Evolutionary conservation across 2,329 filamentous ascomycete species (phyloP).

Genomic region (Nigrospora oryzae): DNA sequence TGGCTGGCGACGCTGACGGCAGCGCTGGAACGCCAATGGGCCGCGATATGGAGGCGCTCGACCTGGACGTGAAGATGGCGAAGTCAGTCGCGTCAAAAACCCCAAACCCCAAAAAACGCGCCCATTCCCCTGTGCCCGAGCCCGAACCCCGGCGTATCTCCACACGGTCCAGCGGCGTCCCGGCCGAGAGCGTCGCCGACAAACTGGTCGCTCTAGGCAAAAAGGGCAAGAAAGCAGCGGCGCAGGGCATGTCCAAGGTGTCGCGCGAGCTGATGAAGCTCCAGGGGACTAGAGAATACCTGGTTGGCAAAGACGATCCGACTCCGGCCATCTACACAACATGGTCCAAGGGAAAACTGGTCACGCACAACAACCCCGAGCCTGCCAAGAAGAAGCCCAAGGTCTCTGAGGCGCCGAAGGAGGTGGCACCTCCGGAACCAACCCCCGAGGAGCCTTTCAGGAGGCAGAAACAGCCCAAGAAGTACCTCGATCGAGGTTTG

Average conservation of each 20-base stretch:
- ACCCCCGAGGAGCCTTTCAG: slow-evolving; percentile 25
- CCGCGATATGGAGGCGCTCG: slow-evolving; percentile 37
- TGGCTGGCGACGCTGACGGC: slow-evolving; percentile 11
- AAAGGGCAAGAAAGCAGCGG: slow-evolving; percentile 45
- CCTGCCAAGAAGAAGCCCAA: slow-evolving; percentile 27
- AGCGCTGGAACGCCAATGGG: slow-evolving; percentile 15
- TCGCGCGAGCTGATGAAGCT: slow-evolving; percentile 51
- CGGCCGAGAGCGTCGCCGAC: slow-evolving; percentile 32
- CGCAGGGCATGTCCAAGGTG: slow-evolving; percentile 37
- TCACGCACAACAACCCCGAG: slow-evolving; percentile 31
- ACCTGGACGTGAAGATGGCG: slow-evolving; percentile 32
- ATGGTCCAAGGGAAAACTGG: slow-evolving; percentile 58
- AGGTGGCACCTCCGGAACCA: slow-evolving; percentile 20
- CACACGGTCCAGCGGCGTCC: slow-evolving; percentile 34
- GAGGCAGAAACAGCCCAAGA: slow-evolving; percentile 51
- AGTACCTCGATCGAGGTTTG: slow-evolving; percentile 73
- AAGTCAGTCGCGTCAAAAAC: slow-evolving; percentile 23
- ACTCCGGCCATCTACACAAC: slow-evolving; percentile 48
- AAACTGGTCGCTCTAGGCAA: slow-evolving; percentile 52
- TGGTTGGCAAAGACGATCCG: slow-evolving; percentile 40
- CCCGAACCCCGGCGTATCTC: slow-evolving; percentile 27
- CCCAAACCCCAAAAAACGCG: slow-evolving; percentile 22
- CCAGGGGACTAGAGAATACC: slow-evolving; percentile 54
- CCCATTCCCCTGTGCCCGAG: slow-evolving; percentile 10
- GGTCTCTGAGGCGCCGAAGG: slow-evolving; percentile 20